These are phyloP conservation scores for Chalciporus pseudorubinellus DNA, from an alignment of 768 basidiomycete genomes.

Conservation along the genomic window DNA sequence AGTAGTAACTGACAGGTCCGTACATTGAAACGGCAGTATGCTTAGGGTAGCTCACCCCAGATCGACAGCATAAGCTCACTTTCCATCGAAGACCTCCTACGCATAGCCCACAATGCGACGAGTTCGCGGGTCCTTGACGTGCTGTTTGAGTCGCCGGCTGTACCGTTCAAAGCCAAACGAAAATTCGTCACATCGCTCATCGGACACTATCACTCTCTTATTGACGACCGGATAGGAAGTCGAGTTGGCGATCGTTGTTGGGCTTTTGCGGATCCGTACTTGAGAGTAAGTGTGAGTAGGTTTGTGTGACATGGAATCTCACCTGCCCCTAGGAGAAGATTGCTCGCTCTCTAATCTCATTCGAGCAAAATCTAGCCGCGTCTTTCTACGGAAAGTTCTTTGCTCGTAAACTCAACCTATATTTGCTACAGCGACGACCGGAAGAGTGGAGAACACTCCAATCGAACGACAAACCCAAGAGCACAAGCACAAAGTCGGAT, in stretches of 20 bases:
- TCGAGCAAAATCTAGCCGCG: slow-evolving; percentile 68
- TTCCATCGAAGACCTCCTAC: slow-evolving; percentile 55
- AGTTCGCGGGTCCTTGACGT: slow-evolving; percentile 78
- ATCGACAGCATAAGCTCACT: slow-evolving; percentile 55
- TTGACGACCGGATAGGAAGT: slow-evolving; percentile 88
- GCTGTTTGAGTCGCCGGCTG: slow-evolving; percentile 64
- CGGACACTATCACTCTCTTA: slow-evolving; percentile 75
- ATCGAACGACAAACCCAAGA: slow-evolving; percentile 36
- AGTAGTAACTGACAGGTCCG: slow-evolving; percentile 68
- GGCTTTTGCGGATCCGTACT: slow-evolving; percentile 86
- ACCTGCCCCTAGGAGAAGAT: slow-evolving; percentile 74
- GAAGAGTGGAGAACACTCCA: slow-evolving; percentile 84
- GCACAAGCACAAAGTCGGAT: slow-evolving; percentile 5
- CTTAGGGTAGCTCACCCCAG: slow-evolving; percentile 8
- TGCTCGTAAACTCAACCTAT: slow-evolving; percentile 70
- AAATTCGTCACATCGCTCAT: slow-evolving; percentile 72
- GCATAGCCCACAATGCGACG: slow-evolving; percentile 62
- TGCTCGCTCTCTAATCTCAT: slow-evolving; percentile 69
- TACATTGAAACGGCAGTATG: neutral
- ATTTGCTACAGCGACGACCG: slow-evolving; percentile 73
- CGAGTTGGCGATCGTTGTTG: slow-evolving; percentile 90
- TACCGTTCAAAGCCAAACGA: slow-evolving; percentile 63
- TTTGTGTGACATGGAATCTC: slow-evolving; percentile 3
- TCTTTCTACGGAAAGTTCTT: slow-evolving; percentile 91
- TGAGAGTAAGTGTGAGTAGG: slow-evolving; percentile 57